Evolutionary conservation across 306 rosid genomes (phyloP).

Genomic region (Prunus fruticosa): DNA sequence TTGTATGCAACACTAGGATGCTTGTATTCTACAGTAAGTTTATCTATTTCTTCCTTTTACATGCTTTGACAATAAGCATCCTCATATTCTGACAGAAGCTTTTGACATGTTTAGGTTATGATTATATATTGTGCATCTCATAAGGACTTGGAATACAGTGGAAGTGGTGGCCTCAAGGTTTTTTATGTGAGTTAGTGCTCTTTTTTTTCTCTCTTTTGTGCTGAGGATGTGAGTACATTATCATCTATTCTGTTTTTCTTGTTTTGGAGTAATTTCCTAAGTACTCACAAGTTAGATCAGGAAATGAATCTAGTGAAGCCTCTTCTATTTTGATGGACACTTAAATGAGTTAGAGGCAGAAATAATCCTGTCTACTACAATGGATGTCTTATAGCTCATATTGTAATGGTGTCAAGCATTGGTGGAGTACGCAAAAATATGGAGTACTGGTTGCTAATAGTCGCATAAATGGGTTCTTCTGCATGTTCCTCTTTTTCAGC

Average conservation of each 20-base stretch:
- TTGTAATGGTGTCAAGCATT: not conserved
- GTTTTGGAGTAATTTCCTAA: not conserved
- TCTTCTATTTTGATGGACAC: not conserved
- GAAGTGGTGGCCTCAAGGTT: conserved; percentile 34
- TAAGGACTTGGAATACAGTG: conserved; percentile 52
- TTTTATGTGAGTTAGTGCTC: conserved; percentile 61
- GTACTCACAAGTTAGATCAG: not conserved
- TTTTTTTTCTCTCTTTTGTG: not conserved
- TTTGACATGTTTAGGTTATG: conserved; percentile 39
- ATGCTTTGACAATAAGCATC: conserved; percentile 8
- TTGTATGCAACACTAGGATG: conserved; percentile 53
- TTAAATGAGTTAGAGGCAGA: not conserved
- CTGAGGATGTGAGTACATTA: not conserved
- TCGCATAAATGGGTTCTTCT: not conserved
- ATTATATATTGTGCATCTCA: conserved; percentile 50
- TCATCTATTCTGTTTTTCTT: not conserved
- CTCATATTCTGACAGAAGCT: conserved; percentile 16
- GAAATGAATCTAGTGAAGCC: not conserved
- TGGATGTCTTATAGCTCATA: not conserved
- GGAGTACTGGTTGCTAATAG: not conserved
- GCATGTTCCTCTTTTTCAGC: not conserved
- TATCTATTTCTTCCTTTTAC: conserved; percentile 12
- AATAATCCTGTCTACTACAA: not conserved
- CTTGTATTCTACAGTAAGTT: conserved; percentile 64
- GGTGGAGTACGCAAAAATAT: not conserved